Percentiles rank a stretch among this genome's conserved stretches.
Evolutionary conservation across 257 asterid genomes (phyloP).

Genomic region (Verbena officinalis): DNA sequence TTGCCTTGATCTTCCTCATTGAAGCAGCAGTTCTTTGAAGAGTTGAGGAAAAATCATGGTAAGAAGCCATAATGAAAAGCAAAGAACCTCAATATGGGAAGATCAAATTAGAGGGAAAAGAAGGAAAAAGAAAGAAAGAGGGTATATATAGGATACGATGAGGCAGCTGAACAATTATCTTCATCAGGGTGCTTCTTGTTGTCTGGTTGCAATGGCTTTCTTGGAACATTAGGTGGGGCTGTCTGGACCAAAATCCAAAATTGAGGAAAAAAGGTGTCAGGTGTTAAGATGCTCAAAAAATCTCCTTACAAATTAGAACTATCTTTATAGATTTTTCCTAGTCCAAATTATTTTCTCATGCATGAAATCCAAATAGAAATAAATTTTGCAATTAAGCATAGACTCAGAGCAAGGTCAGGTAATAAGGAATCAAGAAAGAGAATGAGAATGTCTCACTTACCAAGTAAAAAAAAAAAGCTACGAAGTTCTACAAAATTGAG

Average conservation of each 20-base stretch:
- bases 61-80: constrained; percentile 9
- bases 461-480: neutral
- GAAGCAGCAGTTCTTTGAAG: constrained; percentile 40
- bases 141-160: constrained; percentile 57
- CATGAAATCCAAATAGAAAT: constrained; percentile 6
- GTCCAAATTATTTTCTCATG: constrained; percentile 15
- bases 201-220: constrained; percentile 67
- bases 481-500: neutral
- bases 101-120: neutral
- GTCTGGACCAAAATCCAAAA: constrained; percentile 46
- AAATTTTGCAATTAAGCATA: constrained; percentile 5
- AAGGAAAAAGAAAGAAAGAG: neutral
- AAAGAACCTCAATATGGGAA: constrained; percentile 18
- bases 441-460: constrained; percentile 11
- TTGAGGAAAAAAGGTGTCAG: constrained; percentile 14
- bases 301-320: neutral
- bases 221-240: constrained; percentile 37
- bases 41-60: constrained; percentile 46
- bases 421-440: constrained; percentile 12
- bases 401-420: neutral
- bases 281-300: constrained; percentile 5
- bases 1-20: constrained; percentile 48
- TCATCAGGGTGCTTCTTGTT: constrained; percentile 71
- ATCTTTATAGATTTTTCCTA: neutral
- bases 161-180: constrained; percentile 54